These are phyloP conservation scores for Rhizoctonia solani DNA, from an alignment of 1,284 basidiomycete genomes.

Conservation along the genomic window DNA sequence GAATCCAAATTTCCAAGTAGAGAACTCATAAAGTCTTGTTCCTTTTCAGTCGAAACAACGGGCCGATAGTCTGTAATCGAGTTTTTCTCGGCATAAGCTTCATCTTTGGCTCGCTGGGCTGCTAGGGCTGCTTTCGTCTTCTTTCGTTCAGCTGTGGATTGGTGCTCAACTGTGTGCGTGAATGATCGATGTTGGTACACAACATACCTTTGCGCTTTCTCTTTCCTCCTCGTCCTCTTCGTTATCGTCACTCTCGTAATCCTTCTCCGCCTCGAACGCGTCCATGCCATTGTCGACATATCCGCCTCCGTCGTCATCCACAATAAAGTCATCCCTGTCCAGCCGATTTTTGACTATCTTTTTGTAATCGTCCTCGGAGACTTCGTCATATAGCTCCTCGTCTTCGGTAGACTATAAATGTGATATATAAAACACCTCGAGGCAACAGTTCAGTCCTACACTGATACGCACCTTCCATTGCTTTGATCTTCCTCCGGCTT, in stretches of 20 bases:
- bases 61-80: constrained; percentile 78
- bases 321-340: constrained; percentile 92
- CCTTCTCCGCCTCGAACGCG: constrained; percentile 72
- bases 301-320: constrained; percentile 89
- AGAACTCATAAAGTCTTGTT: constrained; percentile 83
- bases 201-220: constrained; percentile 23
- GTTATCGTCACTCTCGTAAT: constrained; percentile 44
- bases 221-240: constrained; percentile 50
- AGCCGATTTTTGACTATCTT: constrained; percentile 83
- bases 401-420: constrained; percentile 58
- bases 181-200: too few species aligned
- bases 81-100: constrained; percentile 51
- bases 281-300: constrained; percentile 98
- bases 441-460: constrained; percentile 37
- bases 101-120: constrained; percentile 49
- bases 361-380: constrained; percentile 90
- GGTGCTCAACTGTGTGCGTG: not conserved
- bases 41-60: constrained; percentile 71
- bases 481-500: constrained; percentile 48
- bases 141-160: constrained; percentile 18
- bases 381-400: constrained; percentile 84
- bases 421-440: constrained; percentile 30
- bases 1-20: constrained; percentile 71
- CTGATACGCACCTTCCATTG: constrained; percentile 53
- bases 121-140: constrained; percentile 40